Conservation (phyloP, 352 stramenopile genomes). For the Phytophthora pseudosyringae region DNA sequence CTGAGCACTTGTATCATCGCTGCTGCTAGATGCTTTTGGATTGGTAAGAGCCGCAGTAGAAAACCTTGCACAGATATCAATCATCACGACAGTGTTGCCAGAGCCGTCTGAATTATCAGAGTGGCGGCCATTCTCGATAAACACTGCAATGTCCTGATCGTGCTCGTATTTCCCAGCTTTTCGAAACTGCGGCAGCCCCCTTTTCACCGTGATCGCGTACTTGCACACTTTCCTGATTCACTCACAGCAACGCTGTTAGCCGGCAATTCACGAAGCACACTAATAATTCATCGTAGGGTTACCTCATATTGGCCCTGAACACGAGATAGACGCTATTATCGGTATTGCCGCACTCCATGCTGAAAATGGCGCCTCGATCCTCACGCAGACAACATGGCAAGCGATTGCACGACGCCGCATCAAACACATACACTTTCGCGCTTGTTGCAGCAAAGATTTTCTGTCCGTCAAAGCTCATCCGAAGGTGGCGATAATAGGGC, state of each 20-base stretch:
- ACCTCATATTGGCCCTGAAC: conserved; percentile 42
- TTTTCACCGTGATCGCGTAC: conserved; percentile 37
- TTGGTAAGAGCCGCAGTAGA: conserved; percentile 15
- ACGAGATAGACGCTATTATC: conserved; percentile 43
- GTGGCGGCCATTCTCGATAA: conserved; percentile 23
- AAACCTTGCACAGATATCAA: conserved; percentile 43
- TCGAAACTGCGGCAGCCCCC: conserved; percentile 32
- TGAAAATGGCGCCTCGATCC: conserved; percentile 31
- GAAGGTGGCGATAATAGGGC: conserved; percentile 42
- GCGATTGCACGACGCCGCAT: conserved; percentile 43
- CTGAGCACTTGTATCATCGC: not conserved
- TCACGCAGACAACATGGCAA: conserved; percentile 36
- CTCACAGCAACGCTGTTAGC: not conserved
- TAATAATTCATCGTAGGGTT: not conserved
- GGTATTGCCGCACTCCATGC: conserved; percentile 33
- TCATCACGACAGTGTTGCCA: conserved; percentile 26
- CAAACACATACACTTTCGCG: conserved; percentile 40
- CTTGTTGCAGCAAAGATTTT: conserved; percentile 43
- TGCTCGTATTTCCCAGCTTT: conserved; percentile 35
- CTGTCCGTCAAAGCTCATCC: conserved; percentile 39
- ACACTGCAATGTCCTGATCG: conserved; percentile 37
- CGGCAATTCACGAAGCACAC: not conserved
- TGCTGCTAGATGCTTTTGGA: not conserved
- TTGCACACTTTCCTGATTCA: conserved; percentile 39
- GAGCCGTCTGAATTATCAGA: not conserved